Evolutionary conservation across 108 stramenopile species (phyloP), one percentile per base, ranked within the genome.

Genomic region (Cyclotella sp.): DNA sequence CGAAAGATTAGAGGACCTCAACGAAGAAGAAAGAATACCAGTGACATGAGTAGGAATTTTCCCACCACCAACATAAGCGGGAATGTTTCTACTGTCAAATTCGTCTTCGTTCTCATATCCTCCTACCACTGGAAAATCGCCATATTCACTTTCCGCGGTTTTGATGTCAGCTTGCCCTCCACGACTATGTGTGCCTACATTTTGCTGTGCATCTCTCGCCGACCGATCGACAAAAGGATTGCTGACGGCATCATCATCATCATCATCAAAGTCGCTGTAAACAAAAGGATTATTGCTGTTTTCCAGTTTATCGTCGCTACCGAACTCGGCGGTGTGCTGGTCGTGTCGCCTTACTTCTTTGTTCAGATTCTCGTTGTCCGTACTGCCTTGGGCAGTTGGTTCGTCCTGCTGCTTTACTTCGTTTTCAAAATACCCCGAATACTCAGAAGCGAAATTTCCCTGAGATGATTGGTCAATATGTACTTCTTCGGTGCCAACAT

Each of bases 241-340:
- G 52, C 30, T 51, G 26, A 12, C 62, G 12, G 15, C 67, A 68
- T 52, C 49, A 26, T 68, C 28, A 68, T 52, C 49, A 26, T 68
- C 28, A 11, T 45, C 13, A 44, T 66, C 21, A 19, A 47, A 66
- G 7, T 49, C 51, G 14, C 30, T 16, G 12, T 45, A 16, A 53
- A 11, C 47, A 34, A 21, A 19, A 9, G 14, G 9, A 19, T 52
- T 18, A 18, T 0, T 26, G 11, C 39, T 40, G 12, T 29, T 13
- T 53, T 53, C 51, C 14, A 28, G 30, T 39, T 49, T 16, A 3
- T 63, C 34, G 2, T 34, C 4, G 4, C 34, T 6, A 34, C 34
- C 6, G 6, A 5, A 34, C 9, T 58, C 57, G 14, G 14, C 27
- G 21, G 13, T 22, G 3, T 34, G 34, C 6, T 34, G 2, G 4